Evolutionary conservation across 257 asterid species (phyloP), one percentile per base, ranked within the genome.

Genomic region (Solanum ahanhuiri): DNA sequence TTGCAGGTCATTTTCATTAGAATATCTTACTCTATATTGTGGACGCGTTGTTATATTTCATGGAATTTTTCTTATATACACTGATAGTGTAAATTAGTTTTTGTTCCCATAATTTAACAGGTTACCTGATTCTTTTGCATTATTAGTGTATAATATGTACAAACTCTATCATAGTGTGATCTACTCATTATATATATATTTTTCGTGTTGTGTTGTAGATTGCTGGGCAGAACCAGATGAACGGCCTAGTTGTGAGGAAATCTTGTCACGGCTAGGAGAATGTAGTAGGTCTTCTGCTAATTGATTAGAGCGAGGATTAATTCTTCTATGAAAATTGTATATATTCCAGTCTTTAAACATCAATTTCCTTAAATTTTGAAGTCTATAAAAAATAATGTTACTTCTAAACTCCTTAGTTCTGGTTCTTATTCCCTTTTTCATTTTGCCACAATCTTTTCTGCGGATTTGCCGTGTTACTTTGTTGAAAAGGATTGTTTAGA

Each of bases 191-290:
- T 57, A 57, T 25, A 41, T 41, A 12, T n/a, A 7, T 41, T n/a
- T 14, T 8, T 1, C 41, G 9, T 72, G 84, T 34, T 54, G 88
- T n/a, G 57, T 87, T 87, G 58, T 89, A 96, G 98, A 96, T 89
- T 96, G 98, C 87, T 96, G 98, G 98, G 96, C 93, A 9, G 96
- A 89, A 84, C 96, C 98, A 60, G 95, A 94, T 85, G 98, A 92
- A 88, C 93, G 98, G 82, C 98, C 98, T 2, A 89, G 86, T 91
- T 93, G 96, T 91, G 91, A 85, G 86, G 96, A 94, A 90, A 90
- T 96, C 88, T 94, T 94, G 12, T 81, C 92, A 1, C 96, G 97
- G 91, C 90, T 94, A 73, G 93, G 87, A 28, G 95, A 93, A 81
- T 94, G 95, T n/a, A 93, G 94, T n/a, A 93, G 94, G 86, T 85